phyloP scores from a whole-genome alignment of 768 basidiomycete species.

The Tricholoma saponaceum region DNA sequence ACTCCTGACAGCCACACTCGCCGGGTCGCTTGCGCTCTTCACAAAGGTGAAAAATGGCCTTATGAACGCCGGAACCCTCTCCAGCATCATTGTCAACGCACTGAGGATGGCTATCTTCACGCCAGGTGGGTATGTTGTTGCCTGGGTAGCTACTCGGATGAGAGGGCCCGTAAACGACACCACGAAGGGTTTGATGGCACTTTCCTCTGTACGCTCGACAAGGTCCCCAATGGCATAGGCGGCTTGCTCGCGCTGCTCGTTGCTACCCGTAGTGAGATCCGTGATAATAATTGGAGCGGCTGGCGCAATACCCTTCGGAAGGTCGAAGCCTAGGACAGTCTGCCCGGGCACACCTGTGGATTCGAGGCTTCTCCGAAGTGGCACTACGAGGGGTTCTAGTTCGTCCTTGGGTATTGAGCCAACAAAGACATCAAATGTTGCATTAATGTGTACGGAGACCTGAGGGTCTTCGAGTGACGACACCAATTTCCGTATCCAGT shows the following conservation, averaged over 20 bases:
- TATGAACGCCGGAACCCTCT: conserved; percentile 82
- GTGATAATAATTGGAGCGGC: conserved; percentile 86
- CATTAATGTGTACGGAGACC: conserved; percentile 73
- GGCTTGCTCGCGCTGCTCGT: conserved; percentile 93
- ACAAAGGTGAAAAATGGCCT: conserved; percentile 99
- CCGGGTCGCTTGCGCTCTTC: conserved; percentile 82
- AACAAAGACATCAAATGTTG: conserved; percentile 84
- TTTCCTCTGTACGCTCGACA: conserved; percentile 77
- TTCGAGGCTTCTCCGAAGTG: conserved; percentile 86
- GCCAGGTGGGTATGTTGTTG: conserved; percentile 83
- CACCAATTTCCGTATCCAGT: conserved; percentile 91
- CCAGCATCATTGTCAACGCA: conserved; percentile 82
- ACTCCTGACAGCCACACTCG: conserved; percentile 73
- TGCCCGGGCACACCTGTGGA: conserved; percentile 73
- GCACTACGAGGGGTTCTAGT: conserved; percentile 84
- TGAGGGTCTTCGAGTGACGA: conserved; percentile 77
- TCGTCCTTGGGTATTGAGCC: conserved; percentile 93
- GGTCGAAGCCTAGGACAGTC: conserved; percentile 80
- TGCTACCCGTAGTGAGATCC: conserved; percentile 90
- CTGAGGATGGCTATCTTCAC: conserved; percentile 91
- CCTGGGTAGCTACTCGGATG: conserved; percentile 90
- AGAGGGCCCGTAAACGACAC: conserved; percentile 94
- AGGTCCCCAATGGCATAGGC: conserved; percentile 96
- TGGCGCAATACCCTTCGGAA: conserved; percentile 79
- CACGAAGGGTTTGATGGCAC: conserved; percentile 90